Evolutionary conservation across 225 moss, liverwort and hornwort species (phyloP).

Genomic region (Sphagnum tenellum): DNA sequence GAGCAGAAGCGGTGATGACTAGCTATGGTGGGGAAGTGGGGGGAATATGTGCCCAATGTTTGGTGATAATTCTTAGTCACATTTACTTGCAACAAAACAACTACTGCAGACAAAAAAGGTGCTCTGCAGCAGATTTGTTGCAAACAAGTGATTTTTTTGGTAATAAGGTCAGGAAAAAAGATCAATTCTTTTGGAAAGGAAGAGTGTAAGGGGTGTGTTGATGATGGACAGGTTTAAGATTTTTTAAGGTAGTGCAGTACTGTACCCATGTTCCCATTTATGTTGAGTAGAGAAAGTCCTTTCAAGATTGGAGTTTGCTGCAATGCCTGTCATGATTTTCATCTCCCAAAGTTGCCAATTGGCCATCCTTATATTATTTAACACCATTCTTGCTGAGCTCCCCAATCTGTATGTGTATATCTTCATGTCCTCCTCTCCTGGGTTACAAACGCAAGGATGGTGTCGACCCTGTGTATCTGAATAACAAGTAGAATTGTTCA

Average conservation of each 20-base stretch:
- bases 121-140: constrained; percentile 2
- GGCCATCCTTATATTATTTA: no score
- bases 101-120: neutral
- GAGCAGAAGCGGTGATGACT: constrained; percentile 1
- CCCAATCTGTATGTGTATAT: neutral
- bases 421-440: constrained; percentile 23
- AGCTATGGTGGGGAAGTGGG: neutral
- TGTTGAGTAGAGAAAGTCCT: constrained; percentile 19
- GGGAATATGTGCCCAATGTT: constrained; percentile 2
- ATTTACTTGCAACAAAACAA: constrained; percentile 16
- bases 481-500: no score
- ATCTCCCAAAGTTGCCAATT: constrained; percentile 23
- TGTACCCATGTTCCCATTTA: constrained; percentile 9
- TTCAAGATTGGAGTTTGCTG: constrained; percentile 47
- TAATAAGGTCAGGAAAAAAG: constrained; percentile 40
- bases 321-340: constrained; percentile 18
- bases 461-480: no score
- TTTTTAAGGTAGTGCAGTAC: constrained; percentile 13
- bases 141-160: constrained; percentile 28
- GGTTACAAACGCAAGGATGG: no score
- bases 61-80: constrained; percentile 22
- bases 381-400: no score
- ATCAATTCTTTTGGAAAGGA: constrained; percentile 12
- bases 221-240: neutral
- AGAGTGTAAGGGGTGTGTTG: no score